Conservation (phyloP, 805 yeast species). For the Ogataea pini region DNA sequence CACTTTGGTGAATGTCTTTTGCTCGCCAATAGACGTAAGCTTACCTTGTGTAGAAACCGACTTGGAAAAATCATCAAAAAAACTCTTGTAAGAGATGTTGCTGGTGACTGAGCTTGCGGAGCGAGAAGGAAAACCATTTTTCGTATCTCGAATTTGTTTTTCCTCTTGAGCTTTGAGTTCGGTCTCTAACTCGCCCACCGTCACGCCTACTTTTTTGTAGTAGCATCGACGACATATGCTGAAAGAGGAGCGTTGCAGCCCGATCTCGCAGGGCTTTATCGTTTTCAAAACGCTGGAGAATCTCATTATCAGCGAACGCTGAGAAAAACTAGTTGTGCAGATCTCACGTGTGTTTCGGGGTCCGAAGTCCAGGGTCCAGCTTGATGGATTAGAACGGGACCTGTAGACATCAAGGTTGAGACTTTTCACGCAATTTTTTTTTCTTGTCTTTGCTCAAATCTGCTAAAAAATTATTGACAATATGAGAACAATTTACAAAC, state of each 20-base stretch:
- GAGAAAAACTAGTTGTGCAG: too few relatives aligned
- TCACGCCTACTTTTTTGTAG: neutral
- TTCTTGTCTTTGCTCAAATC: neutral
- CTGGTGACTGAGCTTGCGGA: slow-evolving; percentile 15
- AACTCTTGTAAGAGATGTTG: slow-evolving; percentile 26
- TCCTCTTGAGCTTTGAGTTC: neutral
- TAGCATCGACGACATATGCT: neutral
- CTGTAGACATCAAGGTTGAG: neutral
- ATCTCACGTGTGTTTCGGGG: too few relatives aligned
- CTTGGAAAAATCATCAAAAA: slow-evolving; percentile 29
- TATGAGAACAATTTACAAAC: neutral
- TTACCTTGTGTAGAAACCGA: slow-evolving; percentile 21
- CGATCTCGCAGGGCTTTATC: neutral
- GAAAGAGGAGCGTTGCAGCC: neutral
- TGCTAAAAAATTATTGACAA: neutral
- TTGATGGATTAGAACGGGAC: neutral
- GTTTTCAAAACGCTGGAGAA: neutral
- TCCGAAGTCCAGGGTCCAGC: neutral
- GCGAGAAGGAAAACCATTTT: neutral
- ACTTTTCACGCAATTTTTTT: neutral
- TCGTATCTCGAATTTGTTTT: neutral
- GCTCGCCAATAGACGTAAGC: slow-evolving; percentile 34
- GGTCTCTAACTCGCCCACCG: slow-evolving; percentile 8
- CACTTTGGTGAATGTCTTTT: slow-evolving; percentile 34
- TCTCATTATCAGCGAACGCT: too few relatives aligned